Evolutionary conservation across 2,329 filamentous ascomycete genomes (phyloP).

Genomic region (Myriangium duriaei): DNA sequence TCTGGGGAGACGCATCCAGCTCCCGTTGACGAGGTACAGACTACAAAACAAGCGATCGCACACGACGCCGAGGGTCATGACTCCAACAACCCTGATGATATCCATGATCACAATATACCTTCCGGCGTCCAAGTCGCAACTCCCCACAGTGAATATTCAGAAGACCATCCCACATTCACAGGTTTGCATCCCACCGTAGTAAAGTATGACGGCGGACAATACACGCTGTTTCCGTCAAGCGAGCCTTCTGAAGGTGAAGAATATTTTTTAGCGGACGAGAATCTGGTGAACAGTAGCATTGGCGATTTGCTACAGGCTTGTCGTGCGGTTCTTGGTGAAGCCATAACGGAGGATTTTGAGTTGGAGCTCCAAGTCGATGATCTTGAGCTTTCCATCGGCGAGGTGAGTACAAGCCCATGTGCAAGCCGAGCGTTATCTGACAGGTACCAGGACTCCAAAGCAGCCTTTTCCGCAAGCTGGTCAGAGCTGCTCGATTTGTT

Average conservation of each 20-base stretch:
- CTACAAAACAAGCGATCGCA: background rate
- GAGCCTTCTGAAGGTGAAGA: slow-evolving; percentile 41
- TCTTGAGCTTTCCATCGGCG: slow-evolving; percentile 43
- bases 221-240: slow-evolving; percentile 46
- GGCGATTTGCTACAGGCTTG: slow-evolving; percentile 44
- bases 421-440: slow-evolving; percentile 10
- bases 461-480: slow-evolving; percentile 39
- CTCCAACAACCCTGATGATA: no score
- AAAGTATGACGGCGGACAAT: slow-evolving; percentile 42
- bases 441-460: slow-evolving; percentile 35
- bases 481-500: slow-evolving; percentile 48
- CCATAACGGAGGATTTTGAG: slow-evolving; percentile 45
- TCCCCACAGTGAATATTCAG: slow-evolving; percentile 16
- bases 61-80: background rate
- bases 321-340: slow-evolving; percentile 41
- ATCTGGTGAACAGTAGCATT: slow-evolving; percentile 40
- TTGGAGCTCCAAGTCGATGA: slow-evolving; percentile 43
- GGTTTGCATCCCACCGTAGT: slow-evolving; percentile 38
- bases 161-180: slow-evolving; percentile 23
- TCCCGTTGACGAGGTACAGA: background rate
- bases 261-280: slow-evolving; percentile 45
- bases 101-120: background rate
- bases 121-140: background rate
- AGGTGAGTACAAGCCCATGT: slow-evolving; percentile 33
- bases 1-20: background rate